Evolutionary conservation across 163 green algal species (phyloP).

Genomic region (Smithsoniella earleae): DNA sequence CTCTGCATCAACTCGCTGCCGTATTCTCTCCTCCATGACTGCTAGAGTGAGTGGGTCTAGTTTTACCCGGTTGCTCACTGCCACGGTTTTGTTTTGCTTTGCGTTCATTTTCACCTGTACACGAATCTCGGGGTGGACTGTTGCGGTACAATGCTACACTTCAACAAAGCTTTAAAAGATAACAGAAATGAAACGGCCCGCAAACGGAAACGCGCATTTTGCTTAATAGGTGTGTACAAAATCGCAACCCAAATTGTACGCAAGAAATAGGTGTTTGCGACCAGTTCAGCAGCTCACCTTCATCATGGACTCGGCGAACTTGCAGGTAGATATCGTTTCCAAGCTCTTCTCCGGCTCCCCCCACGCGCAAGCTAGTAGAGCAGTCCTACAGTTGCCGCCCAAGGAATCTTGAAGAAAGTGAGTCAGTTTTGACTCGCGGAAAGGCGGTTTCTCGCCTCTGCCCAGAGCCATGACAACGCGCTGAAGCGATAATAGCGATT

Average conservation of each 20-base stretch:
- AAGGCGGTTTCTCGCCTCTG: neutral
- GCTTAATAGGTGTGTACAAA: too few species aligned
- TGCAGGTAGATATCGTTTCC: constrained; percentile 54
- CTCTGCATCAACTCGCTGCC: neutral
- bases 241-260: too few species aligned
- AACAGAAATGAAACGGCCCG: too few species aligned
- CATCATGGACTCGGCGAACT: constrained; percentile 62
- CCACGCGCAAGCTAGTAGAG: constrained; percentile 72
- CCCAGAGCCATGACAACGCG: constrained; percentile 6
- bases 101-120: constrained; percentile 17
- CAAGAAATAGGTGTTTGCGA: too few species aligned
- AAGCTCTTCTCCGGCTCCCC: constrained; percentile 47
- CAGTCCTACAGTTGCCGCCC: constrained; percentile 66
- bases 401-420: constrained; percentile 67
- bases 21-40: constrained; percentile 18
- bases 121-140: too few species aligned
- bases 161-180: too few species aligned
- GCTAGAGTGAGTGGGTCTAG: neutral
- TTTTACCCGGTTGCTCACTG: neutral
- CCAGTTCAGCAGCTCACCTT: constrained; percentile 47
- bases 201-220: too few species aligned
- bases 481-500: constrained; percentile 6
- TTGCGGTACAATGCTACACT: too few species aligned
- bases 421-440: constrained; percentile 53
- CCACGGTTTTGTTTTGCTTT: neutral